These are phyloP conservation scores for Apophysomyces elegans DNA, from an alignment of 371 early-diverging fungal species.

Conservation along the genomic window DNA sequence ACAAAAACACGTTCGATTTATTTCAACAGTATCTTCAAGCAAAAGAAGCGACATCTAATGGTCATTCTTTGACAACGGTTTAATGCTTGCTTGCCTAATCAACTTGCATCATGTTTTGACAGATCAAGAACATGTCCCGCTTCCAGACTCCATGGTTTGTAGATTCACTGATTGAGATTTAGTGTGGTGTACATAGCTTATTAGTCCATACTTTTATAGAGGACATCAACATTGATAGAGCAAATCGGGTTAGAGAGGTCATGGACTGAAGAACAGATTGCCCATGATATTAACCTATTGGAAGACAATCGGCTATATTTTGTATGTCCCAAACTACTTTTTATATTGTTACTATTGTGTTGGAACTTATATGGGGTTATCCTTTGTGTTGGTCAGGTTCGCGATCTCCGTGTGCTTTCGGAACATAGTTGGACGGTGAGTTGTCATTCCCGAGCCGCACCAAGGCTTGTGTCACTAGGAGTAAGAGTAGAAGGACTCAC, in stretches of 20 bases:
- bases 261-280: conserved; percentile 64
- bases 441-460: background rate
- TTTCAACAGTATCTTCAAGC: conserved; percentile 34
- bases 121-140: conserved; percentile 26
- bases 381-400: conserved; percentile 33
- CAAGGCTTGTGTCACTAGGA: conserved; percentile 4
- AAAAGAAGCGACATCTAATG: background rate
- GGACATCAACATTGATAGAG: conserved; percentile 64
- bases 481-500: background rate
- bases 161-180: background rate
- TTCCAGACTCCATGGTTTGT: conserved; percentile 38
- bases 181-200: background rate
- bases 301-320: conserved; percentile 60
- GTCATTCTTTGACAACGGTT: background rate
- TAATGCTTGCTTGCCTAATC: background rate
- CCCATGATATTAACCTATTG: conserved; percentile 53
- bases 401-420: conserved; percentile 63
- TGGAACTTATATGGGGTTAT: background rate
- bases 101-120: conserved; percentile 3
- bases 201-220: conserved; percentile 28
- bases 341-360: background rate
- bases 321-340: conserved; percentile 25
- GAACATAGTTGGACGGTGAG: conserved; percentile 67
- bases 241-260: conserved; percentile 64
- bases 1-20: conserved; percentile 23